Evolutionary conservation across 768 basidiomycete species (phyloP), one percentile per base, ranked within the genome.

Genomic region (Macrolepiota dolichaula): DNA sequence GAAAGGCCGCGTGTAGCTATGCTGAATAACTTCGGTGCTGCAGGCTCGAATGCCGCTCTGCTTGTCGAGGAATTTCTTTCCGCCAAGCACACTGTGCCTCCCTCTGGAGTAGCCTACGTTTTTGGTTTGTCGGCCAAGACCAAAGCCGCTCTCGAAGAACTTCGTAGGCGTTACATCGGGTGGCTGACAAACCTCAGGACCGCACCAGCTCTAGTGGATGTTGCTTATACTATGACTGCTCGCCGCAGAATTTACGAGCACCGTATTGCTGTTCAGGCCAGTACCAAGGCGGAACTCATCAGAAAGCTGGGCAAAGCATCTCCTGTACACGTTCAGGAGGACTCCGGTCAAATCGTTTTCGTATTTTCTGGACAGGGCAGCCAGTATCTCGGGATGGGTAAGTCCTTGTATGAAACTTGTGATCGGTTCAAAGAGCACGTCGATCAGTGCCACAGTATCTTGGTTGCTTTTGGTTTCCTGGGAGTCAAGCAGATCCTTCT

Each of bases 341-440:
- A 71, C 15, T 35, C 59, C 1, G 63, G 68, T n/a, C 72, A 74
- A 3, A 76, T 81, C 1, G 77, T 84, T 4, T 89, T 91, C 65
- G 85, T 90, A 3, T 91, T 89, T 69, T 86, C 89, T 17, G 91
- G 90, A 7, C 87, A 91, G 67, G 90, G 89, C 40, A 76, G 81
- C 35, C 88, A 90, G 63, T 86, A 87, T 72, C 67, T 76, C 17
- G 81, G 84, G 5, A 90, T 91, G 88, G 89, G 86, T 0, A 61
- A 71, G 32, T 69, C 71, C 0, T 77, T 91, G 15, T 92, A 91
- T 59, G 67, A 66, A 40, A 77, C 77, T 1, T 79, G 76, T 6
- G 63, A 77, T 0, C 53, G 80, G 1, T 90, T 91, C 69, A 77
- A 70, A 53, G 60, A 65, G 5, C 73, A 77, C 50, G 79, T 92